These are phyloP conservation scores for Zalerion maritima DNA, from an alignment of 495 filamentous ascomycete species.

Conservation along the genomic window DNA sequence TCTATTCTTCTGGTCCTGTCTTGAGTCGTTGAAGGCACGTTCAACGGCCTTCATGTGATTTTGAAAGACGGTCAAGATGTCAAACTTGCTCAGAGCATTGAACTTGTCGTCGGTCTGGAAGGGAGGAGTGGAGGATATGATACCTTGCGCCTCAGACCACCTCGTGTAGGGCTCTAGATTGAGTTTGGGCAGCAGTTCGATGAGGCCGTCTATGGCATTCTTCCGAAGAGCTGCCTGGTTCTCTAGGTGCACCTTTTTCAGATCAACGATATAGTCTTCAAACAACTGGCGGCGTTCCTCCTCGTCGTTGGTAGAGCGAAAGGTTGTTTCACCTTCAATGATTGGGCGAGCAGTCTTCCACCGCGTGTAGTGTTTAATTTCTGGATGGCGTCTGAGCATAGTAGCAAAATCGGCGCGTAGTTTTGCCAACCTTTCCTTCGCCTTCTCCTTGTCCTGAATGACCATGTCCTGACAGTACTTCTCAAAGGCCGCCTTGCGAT, in stretches of 20 bases:
- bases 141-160: constrained; percentile 79
- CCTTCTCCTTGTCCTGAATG: constrained; percentile 84
- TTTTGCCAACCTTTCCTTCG: constrained; percentile 88
- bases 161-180: constrained; percentile 86
- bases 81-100: constrained; percentile 69
- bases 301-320: constrained; percentile 79
- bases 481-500: constrained; percentile 84
- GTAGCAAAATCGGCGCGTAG: constrained; percentile 85
- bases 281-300: constrained; percentile 83
- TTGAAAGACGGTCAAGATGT: constrained; percentile 86
- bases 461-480: constrained; percentile 88
- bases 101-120: constrained; percentile 84
- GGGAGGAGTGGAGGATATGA: constrained; percentile 62
- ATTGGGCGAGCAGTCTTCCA: constrained; percentile 95
- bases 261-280: constrained; percentile 78
- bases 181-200: constrained; percentile 65
- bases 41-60: constrained; percentile 88
- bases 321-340: constrained; percentile 90
- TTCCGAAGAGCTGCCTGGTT: constrained; percentile 56
- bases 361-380: constrained; percentile 94
- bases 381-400: constrained; percentile 92
- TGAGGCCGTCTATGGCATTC: constrained; percentile 74
- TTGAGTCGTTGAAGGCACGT: constrained; percentile 73
- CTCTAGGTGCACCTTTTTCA: constrained; percentile 65
- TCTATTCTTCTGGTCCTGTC: constrained; percentile 70